Evolutionary conservation across 768 basidiomycete genomes (phyloP), one percentile per base, ranked within the genome.

Genomic region (Fibroporia radiculosa): DNA sequence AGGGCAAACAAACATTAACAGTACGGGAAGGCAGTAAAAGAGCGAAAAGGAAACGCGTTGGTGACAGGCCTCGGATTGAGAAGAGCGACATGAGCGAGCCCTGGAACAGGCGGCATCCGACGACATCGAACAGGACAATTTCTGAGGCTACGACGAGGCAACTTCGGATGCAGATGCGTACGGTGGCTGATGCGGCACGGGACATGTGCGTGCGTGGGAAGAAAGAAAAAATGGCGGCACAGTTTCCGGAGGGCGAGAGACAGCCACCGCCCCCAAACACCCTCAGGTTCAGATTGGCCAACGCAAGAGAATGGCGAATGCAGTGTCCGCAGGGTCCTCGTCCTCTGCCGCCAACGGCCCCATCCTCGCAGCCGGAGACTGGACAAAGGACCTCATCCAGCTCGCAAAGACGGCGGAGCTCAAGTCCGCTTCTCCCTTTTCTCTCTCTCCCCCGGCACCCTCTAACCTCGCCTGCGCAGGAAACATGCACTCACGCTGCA

Each of bases 401-500:
- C 73, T 91, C 10, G 88, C 88, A 5, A 90, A 86, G 67, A 87
- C 84, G 1, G 88, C 88, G 7, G 88, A 91, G 60, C 73, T 91
- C 56, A 91, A 91, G 88, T 91, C 61, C 54, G 84, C 75, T 5
- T 19, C 38, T n/a, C 29, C 20, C 14, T 14, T 26, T 40, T 36
- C 36, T 34, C 26, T 16, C n/a, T 41, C 29, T 19, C 25, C 34
- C 16, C 26, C 7, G 19, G 28, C 12, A 13, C 28, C 32, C 10
- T 35, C 14, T 7, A 19, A 8, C 34, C n/a, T 31, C 10, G 10
- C 29, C 29, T 26, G 35, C 41, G 35, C 48, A 89, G 86, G 66
- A 89, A 89, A 65, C 88, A 90, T 59, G 86, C 86, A 3, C 60
- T 91, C 50, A 85, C 85, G 7, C 66, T 91, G 33, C 88, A 91